Conservation (phyloP, 805 yeast species). For the Yamadazyma akitaensis region DNA sequence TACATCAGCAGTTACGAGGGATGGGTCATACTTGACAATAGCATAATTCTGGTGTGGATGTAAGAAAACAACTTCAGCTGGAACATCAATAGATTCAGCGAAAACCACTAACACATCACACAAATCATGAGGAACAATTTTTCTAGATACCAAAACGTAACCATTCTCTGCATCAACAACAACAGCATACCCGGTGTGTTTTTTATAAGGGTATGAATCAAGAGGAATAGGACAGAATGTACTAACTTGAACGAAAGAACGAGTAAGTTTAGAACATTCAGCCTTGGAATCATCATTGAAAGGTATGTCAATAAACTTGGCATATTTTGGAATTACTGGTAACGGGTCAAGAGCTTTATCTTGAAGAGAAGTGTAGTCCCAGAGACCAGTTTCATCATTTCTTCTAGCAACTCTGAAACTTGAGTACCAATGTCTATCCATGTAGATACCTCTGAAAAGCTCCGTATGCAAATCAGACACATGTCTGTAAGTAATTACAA, state of each 20-base stretch:
- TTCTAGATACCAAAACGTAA: constrained; percentile 72
- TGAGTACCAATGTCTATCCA: constrained; percentile 84
- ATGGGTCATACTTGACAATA: constrained; percentile 77
- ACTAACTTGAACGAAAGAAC: constrained; percentile 70
- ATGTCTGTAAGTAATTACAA: constrained; percentile 70
- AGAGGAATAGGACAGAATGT: constrained; percentile 63
- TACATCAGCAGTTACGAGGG: constrained; percentile 66
- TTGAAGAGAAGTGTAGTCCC: constrained; percentile 53
- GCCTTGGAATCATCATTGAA: constrained; percentile 42
- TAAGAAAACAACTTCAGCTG: constrained; percentile 75
- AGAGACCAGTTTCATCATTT: constrained; percentile 52
- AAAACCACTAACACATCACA: constrained; percentile 73
- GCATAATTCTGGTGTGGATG: constrained; percentile 90
- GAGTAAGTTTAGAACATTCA: constrained; percentile 53
- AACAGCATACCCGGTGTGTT: constrained; percentile 68
- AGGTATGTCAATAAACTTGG: constrained; percentile 69
- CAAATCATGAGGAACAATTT: constrained; percentile 77
- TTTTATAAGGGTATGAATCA: constrained; percentile 68
- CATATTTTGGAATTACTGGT: constrained; percentile 53
- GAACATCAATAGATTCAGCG: constrained; percentile 80
- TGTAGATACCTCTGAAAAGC: constrained; percentile 57
- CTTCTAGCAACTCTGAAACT: constrained; percentile 66
- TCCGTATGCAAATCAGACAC: constrained; percentile 78
- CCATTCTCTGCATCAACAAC: constrained; percentile 81
- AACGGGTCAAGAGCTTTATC: constrained; percentile 62